A percentile compares a stretch with the other conserved stretches of the same genome.
phyloP scores from a whole-genome alignment of 1,139 yeast genomes.

The Saccharomyces hybrid region DNA sequence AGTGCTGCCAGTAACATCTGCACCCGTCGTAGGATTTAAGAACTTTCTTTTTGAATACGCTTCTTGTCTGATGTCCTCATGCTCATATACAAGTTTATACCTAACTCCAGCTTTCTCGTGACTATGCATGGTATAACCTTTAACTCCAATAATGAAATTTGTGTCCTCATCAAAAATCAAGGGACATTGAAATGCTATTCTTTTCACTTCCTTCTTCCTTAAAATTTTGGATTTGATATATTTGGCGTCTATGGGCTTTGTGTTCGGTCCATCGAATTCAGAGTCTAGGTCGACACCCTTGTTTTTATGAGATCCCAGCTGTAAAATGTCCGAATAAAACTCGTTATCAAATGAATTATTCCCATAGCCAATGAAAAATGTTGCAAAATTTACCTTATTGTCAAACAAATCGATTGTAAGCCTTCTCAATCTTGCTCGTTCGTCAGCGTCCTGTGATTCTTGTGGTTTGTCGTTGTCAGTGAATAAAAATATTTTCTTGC shows the following conservation, averaged over 20 bases:
- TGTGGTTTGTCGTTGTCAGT: slow-evolving; percentile 54
- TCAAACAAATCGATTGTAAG: slow-evolving; percentile 54
- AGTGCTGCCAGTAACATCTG: slow-evolving; percentile 34
- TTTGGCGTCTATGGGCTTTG: slow-evolving; percentile 39
- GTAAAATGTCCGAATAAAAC: slow-evolving; percentile 50
- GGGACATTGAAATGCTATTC: slow-evolving; percentile 57
- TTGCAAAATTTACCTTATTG: slow-evolving; percentile 47
- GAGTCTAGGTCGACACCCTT: slow-evolving; percentile 7
- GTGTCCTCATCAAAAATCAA: slow-evolving; percentile 40
- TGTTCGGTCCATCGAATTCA: slow-evolving; percentile 33
- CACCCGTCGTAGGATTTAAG: slow-evolving; percentile 38
- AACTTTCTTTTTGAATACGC: slow-evolving; percentile 45
- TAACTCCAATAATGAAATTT: slow-evolving; percentile 50
- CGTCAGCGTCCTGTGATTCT: slow-evolving; percentile 30
- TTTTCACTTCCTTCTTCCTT: slow-evolving; percentile 50
- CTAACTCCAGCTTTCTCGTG: slow-evolving; percentile 43
- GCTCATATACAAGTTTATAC: slow-evolving; percentile 42
- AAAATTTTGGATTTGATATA: slow-evolving; percentile 45
- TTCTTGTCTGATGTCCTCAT: slow-evolving; percentile 43
- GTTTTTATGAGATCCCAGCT: slow-evolving; percentile 20
- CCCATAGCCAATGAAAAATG: slow-evolving; percentile 49
- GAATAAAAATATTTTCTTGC: slow-evolving; percentile 44
- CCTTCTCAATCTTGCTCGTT: slow-evolving; percentile 42
- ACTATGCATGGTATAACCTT: slow-evolving; percentile 59
- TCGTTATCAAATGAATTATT: slow-evolving; percentile 41